Base-by-base conservation (phyloP, 768 basidiomycete genomes). In the Leucocoprinus birnbaumii region DNA sequence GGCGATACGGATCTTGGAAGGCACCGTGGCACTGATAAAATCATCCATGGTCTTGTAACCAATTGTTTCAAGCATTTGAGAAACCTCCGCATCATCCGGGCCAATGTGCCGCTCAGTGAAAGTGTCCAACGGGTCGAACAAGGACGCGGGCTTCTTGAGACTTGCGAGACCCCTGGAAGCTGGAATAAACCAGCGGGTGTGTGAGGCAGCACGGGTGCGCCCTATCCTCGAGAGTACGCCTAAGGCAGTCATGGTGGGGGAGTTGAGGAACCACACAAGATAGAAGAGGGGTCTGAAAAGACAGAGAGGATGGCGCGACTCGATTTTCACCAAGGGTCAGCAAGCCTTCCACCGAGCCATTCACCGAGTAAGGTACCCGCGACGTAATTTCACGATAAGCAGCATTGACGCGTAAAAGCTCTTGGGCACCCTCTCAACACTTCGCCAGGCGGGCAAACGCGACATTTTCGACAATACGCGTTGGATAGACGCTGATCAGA, bases 61-160 rank as follows among this genome's bases (percentile, higher is more conserved):
- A 25, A 99, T 72, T 56, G 79, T 76, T 3, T 79, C 72, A 58
- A 99, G 88, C 96, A 98, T 98, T 43, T 77, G 75, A 2, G 80
- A 72, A 22, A 87, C 82, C 71, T 96, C 94, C n/a, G 73, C 69
- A 56, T 84, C 83, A 65, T 94, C 87, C 13, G 96, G 96, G 13
- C 96, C 97, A 62, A 98, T 85, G 70, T 99, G 96, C 27, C 96
- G 85, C 62, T 91, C 85, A 43, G 85, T 69, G 73, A 98, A 98
- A 31, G 86, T 89, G 73, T 99, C 96, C 59, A 97, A 77, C 2
- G 94, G 84, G 11, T 86, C 80, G 68, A 96, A 93, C 59, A 95
- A 77, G 26, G 85, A 82, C 0, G 75, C 60, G 10, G 83, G 79
- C 21, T 78, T 70, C 65, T 80, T 84, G 52, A 83, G 75, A 11